These are phyloP conservation scores for Jasminum sambac DNA, from an alignment of 257 asterid species.

Conservation along the genomic window DNA sequence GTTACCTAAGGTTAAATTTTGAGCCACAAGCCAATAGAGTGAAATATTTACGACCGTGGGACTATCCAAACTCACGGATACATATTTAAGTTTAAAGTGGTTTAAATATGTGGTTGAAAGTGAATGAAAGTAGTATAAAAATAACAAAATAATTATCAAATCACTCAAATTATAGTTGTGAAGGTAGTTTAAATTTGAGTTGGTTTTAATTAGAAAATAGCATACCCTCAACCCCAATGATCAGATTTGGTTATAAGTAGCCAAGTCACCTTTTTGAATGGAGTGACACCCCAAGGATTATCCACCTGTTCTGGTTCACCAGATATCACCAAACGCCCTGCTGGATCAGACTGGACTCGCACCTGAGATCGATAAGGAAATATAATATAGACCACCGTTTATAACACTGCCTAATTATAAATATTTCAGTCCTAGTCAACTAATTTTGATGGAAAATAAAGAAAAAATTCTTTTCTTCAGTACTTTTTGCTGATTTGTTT, in stretches of 20 bases:
- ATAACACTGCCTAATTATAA: not conserved
- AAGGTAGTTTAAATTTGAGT: no score
- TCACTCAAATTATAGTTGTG: no score
- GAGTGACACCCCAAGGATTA: slow-evolving; percentile 94
- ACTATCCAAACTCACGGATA: no score
- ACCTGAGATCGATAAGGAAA: slow-evolving; percentile 47
- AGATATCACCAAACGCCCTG: slow-evolving; percentile 90
- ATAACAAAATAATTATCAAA: no score
- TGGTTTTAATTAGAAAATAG: no score
- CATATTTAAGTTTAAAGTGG: no score
- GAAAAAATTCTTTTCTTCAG: not conserved
- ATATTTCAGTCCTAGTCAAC: not conserved
- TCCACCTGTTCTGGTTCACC: slow-evolving; percentile 94
- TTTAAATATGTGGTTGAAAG: no score
- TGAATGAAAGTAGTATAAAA: no score
- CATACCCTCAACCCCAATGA: not conserved
- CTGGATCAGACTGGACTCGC: slow-evolving; percentile 93
- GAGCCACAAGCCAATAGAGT: slow-evolving; percentile 9
- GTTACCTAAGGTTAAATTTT: not conserved
- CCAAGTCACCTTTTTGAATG: slow-evolving; percentile 79
- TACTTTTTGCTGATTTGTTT: not conserved
- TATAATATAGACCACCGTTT: not conserved
- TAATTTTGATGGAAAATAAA: not conserved
- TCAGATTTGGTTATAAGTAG: not conserved
- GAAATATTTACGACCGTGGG: no score